Conservation (phyloP, 1,284 basidiomycete genomes). For the Ceratobasidium sp. region DNA sequence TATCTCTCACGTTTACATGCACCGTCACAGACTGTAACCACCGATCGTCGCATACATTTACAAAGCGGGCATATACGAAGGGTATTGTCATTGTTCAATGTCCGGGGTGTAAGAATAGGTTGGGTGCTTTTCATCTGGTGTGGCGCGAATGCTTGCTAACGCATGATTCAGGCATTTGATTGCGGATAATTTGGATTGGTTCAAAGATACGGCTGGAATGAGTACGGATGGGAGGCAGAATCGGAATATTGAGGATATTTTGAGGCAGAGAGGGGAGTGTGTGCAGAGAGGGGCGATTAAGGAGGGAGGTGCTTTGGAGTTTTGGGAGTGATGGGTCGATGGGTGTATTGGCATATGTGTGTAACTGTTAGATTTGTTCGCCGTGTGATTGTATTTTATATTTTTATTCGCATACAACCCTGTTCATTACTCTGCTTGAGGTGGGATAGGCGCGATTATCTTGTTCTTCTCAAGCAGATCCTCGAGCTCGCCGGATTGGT, state of each 20-base stretch:
- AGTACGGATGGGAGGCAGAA: slow-evolving; percentile 77
- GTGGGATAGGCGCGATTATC: slow-evolving; percentile 68
- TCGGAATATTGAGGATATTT: slow-evolving; percentile 84
- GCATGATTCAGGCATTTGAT: slow-evolving; percentile 76
- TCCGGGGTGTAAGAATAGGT: slow-evolving; percentile 91
- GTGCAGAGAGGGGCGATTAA: slow-evolving; percentile 69
- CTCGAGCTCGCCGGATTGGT: slow-evolving; percentile 95
- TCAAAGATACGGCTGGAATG: slow-evolving; percentile 73
- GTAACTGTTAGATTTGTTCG: neutral
- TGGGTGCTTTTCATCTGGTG: slow-evolving; percentile 41
- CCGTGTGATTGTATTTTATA: slow-evolving; percentile 33
- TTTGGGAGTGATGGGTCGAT: slow-evolving; percentile 11
- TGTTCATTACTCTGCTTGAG: slow-evolving; percentile 47
- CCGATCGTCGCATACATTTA: slow-evolving; percentile 91
- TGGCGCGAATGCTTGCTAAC: neutral
- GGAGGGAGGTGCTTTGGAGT: slow-evolving; percentile 29
- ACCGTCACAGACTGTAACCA: slow-evolving; percentile 83
- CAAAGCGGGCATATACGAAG: slow-evolving; percentile 84
- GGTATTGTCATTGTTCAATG: slow-evolving; percentile 95
- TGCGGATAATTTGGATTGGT: slow-evolving; percentile 95
- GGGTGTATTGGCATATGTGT: slow-evolving; percentile 13
- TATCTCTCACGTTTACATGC: slow-evolving; percentile 90
- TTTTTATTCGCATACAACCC: slow-evolving; percentile 25
- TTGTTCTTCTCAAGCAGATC: slow-evolving; percentile 81
- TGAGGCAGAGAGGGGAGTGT: slow-evolving; percentile 81